phyloP scores from a whole-genome alignment of 1,139 yeast species.

The Hyphopichia pseudoburtonii region DNA sequence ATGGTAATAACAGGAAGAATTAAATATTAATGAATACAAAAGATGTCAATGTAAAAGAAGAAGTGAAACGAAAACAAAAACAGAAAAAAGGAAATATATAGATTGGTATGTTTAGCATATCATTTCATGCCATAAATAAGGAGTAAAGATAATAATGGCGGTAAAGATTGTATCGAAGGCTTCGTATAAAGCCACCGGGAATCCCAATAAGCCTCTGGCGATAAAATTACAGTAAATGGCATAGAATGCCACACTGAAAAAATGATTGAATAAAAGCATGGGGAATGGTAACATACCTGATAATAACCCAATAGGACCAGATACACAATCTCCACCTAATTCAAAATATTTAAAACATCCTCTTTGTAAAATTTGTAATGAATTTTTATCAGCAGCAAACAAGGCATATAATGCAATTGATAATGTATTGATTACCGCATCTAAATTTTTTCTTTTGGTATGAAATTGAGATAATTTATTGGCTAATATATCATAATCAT shows the following conservation, averaged over 20 bases:
- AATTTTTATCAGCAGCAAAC: constrained; percentile 79
- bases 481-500: constrained; percentile 54
- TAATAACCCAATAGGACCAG: constrained; percentile 79
- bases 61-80: too few species aligned
- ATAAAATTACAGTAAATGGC: constrained; percentile 69
- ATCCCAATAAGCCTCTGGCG: constrained; percentile 63
- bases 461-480: constrained; percentile 67
- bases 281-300: constrained; percentile 83
- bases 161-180: constrained; percentile 67
- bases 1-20: too few species aligned
- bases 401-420: constrained; percentile 87
- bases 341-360: constrained; percentile 89
- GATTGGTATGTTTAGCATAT: too few species aligned
- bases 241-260: constrained; percentile 87
- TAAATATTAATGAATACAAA: too few species aligned
- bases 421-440: constrained; percentile 83
- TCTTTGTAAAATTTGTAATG: constrained; percentile 68
- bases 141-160: constrained; percentile 77
- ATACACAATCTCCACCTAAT: constrained; percentile 78
- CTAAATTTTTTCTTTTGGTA: constrained; percentile 71
- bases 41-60: too few species aligned
- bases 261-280: constrained; percentile 72
- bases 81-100: too few species aligned
- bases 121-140: constrained; percentile 62
- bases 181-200: constrained; percentile 73